A percentile compares a stretch with the other conserved stretches of the same genome.
phyloP scores from a whole-genome alignment of 2,329 filamentous ascomycete species.

The Thermothelomyces thermophilus region DNA sequence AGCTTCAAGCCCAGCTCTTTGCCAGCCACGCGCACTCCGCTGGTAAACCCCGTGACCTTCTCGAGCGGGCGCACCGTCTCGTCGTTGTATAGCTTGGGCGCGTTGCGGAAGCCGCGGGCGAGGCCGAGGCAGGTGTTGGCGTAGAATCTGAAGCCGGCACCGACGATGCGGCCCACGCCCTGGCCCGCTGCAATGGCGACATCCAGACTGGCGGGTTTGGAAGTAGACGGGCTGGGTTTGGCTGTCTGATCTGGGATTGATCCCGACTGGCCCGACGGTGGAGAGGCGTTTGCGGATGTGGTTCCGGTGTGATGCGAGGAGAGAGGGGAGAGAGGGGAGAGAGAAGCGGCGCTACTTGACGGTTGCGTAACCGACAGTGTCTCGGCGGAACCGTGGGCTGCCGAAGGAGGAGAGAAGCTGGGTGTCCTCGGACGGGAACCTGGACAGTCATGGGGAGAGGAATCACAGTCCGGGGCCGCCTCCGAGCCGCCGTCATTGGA shows the following conservation, averaged over 20 bases:
- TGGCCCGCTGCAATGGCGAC: slow-evolving; percentile 59
- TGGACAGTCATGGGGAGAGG: slow-evolving; percentile 1
- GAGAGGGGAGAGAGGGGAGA: neutral
- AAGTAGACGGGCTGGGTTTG: neutral
- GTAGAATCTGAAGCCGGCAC: slow-evolving; percentile 69
- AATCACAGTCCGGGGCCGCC: slow-evolving; percentile 2
- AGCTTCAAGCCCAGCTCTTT: slow-evolving; percentile 73
- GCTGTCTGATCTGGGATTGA: neutral
- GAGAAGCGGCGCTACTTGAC: neutral
- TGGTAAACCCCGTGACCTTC: slow-evolving; percentile 70
- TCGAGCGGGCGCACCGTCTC: slow-evolving; percentile 71
- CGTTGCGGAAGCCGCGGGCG: slow-evolving; percentile 82
- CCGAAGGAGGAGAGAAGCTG: slow-evolving; percentile 9
- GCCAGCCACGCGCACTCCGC: slow-evolving; percentile 69
- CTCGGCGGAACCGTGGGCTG: neutral
- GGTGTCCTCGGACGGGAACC: slow-evolving; percentile 11
- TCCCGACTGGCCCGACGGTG: neutral
- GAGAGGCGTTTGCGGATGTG: neutral
- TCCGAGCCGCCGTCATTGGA: neutral
- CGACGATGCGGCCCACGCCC: slow-evolving; percentile 64
- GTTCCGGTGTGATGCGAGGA: neutral
- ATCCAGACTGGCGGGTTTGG: slow-evolving; percentile 37
- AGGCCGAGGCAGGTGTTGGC: slow-evolving; percentile 80
- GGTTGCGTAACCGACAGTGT: neutral
- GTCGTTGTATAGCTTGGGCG: slow-evolving; percentile 78